These are phyloP conservation scores for Phyllosticta ampelicida DNA, from an alignment of 2,329 filamentous ascomycete genomes.

Conservation along the genomic window DNA sequence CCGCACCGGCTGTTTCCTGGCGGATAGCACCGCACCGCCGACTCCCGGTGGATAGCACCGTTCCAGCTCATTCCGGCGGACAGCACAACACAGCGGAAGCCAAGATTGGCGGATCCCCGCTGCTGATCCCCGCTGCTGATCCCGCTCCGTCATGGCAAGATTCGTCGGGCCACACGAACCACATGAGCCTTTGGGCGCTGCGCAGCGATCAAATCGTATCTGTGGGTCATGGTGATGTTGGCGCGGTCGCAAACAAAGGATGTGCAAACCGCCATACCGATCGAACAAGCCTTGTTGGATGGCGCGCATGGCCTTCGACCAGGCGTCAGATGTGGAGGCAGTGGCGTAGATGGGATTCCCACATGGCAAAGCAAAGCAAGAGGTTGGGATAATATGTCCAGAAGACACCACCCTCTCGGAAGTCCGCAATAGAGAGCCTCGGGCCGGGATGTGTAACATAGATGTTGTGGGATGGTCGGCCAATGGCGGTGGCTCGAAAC, in stretches of 20 bases:
- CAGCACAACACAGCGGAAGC: constrained; percentile 21
- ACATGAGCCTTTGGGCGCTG: constrained; percentile 22
- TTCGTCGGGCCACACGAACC: constrained; percentile 14
- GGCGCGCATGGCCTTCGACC: constrained; percentile 25
- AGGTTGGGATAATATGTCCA: neutral
- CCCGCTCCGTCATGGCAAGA: neutral
- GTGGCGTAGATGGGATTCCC: constrained; percentile 12
- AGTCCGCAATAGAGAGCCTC: constrained; percentile 6
- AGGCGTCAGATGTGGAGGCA: constrained; percentile 16
- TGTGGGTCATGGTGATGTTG: constrained; percentile 1
- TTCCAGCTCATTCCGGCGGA: no score
- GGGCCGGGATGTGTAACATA: neutral
- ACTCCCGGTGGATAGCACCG: no score
- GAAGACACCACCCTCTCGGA: neutral
- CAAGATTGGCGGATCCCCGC: neutral
- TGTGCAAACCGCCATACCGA: constrained; percentile 8
- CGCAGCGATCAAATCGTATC: constrained; percentile 23
- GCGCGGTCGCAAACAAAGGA: neutral
- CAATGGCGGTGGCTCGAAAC: neutral
- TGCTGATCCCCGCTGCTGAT: neutral
- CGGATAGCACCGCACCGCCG: no score
- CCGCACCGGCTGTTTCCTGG: no score
- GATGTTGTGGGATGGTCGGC: neutral
- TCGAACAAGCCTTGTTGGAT: constrained; percentile 27
- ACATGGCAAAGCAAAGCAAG: neutral